These are phyloP conservation scores for Colletotrichum aenigma DNA, from an alignment of 2,329 filamentous ascomycete genomes.

Conservation along the genomic window DNA sequence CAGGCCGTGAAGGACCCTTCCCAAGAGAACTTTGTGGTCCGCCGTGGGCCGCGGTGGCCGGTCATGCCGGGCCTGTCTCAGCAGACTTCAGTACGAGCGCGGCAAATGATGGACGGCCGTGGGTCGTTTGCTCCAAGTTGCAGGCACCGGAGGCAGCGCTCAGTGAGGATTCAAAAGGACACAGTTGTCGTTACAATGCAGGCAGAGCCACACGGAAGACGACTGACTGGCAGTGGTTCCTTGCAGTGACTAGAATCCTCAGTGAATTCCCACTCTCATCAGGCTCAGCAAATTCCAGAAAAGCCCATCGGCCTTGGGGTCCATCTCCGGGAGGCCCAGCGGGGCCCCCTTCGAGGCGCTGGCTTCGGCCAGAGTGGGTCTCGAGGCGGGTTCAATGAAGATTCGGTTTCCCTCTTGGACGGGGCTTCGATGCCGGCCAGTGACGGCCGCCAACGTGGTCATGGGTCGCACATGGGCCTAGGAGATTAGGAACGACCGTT, in stretches of 20 bases:
- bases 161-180: not conserved
- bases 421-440: conserved; percentile 12
- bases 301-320: not conserved
- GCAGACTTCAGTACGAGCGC: conserved; percentile 4
- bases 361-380: conserved; percentile 2
- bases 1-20: not conserved
- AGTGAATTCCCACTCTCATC: not conserved
- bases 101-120: not conserved
- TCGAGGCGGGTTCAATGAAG: not conserved
- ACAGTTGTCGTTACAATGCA: not conserved
- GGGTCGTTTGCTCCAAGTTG: not conserved
- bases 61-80: conserved; percentile 4
- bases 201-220: not conserved
- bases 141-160: not conserved
- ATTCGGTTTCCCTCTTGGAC: conserved; percentile 3
- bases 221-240: not conserved
- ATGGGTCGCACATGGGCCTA: conserved; percentile 19
- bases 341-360: not conserved
- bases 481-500: conserved; percentile 21
- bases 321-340: not conserved
- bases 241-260: not conserved
- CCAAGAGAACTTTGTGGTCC: not conserved
- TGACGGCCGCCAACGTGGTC: conserved; percentile 21
- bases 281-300: not conserved
- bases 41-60: conserved; percentile 5